phyloP scores from a whole-genome alignment of 2,329 filamentous ascomycete species.

The Endoconidiophora laricicola region DNA sequence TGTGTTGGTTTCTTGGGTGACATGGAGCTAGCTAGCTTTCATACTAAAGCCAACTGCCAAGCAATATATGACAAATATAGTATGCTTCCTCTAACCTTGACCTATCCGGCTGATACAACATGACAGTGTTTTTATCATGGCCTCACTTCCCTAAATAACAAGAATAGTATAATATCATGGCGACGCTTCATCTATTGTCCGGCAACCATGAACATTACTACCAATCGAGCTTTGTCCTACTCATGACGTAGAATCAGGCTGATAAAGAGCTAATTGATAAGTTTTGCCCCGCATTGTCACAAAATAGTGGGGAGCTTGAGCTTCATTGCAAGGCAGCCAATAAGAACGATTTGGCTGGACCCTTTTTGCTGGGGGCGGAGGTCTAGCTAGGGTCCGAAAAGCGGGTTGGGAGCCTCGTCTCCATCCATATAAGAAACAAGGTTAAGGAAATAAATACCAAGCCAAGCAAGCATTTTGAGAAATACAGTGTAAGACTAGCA shows the following conservation, averaged over 20 bases:
- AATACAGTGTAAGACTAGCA: not conserved
- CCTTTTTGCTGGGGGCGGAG: conserved; percentile 7
- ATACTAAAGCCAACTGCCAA: too few species aligned
- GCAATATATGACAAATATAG: too few species aligned
- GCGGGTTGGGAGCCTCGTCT: not conserved
- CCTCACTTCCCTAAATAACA: too few species aligned
- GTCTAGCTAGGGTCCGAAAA: not conserved
- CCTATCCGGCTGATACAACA: too few species aligned
- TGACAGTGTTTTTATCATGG: too few species aligned
- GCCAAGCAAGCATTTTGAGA: not conserved
- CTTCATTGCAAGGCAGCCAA: conserved; percentile 8
- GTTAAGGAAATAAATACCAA: not conserved
- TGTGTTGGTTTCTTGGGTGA: too few species aligned
- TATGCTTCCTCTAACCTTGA: too few species aligned
- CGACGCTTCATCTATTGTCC: too few species aligned
- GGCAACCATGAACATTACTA: too few species aligned
- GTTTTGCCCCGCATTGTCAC: conserved; percentile 9
- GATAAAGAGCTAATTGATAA: not conserved
- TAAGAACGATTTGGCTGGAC: not conserved
- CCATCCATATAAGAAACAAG: not conserved
- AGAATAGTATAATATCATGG: too few species aligned
- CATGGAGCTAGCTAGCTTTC: too few species aligned
- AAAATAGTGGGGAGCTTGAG: conserved; percentile 7
- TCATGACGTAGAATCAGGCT: not conserved
- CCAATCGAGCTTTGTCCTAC: too few species aligned